Conservation (phyloP, 2,329 filamentous ascomycete species). For the Alternaria hordeiaustralica region DNA sequence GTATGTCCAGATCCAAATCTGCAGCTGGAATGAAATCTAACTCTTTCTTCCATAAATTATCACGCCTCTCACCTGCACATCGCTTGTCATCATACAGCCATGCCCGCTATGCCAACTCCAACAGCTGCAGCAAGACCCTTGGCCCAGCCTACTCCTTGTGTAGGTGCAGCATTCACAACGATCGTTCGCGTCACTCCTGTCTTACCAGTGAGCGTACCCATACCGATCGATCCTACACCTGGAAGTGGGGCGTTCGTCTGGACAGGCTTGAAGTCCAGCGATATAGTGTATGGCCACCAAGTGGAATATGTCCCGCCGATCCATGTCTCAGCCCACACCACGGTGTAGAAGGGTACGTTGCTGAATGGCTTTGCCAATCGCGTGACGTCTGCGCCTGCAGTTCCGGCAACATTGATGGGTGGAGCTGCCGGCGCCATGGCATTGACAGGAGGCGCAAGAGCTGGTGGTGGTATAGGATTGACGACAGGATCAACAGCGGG, state of each 20-base stretch:
- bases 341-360: constrained; percentile 32
- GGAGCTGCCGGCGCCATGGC: not conserved
- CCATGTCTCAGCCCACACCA: constrained; percentile 43
- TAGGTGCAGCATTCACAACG: constrained; percentile 29
- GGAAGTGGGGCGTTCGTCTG: constrained; percentile 31
- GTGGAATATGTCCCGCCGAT: constrained; percentile 34
- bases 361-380: constrained; percentile 1
- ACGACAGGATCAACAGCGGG: not conserved
- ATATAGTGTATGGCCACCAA: constrained; percentile 42
- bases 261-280: constrained; percentile 31
- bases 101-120: constrained; percentile 30
- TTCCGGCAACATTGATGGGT: not conserved
- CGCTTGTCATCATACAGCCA: constrained; percentile 16
- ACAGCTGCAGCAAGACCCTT: constrained; percentile 28
- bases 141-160: constrained; percentile 19
- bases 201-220: constrained; percentile 44
- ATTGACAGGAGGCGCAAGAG: not conserved
- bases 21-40: not conserved
- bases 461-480: constrained; percentile 6
- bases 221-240: constrained; percentile 40
- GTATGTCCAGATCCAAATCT: constrained; percentile 1
- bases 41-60: not conserved
- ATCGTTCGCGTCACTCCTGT: constrained; percentile 37
- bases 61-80: not conserved
- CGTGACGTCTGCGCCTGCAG: not conserved